Evolutionary conservation across 1,284 basidiomycete genomes (phyloP).

Genomic region (Ceratobasidium sp.): DNA sequence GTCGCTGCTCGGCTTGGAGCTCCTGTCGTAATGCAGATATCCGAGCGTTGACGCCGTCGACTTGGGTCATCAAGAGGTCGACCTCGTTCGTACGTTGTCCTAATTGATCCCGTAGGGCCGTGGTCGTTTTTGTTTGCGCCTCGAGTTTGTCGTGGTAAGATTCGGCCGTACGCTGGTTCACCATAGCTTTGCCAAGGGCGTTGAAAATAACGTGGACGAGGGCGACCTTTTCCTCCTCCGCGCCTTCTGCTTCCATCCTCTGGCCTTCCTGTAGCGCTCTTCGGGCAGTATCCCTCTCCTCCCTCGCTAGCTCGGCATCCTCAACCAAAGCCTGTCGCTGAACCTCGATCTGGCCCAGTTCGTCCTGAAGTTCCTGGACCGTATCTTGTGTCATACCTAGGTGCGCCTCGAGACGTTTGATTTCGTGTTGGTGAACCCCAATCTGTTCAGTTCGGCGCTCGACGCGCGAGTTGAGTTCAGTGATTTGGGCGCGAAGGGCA

Average conservation of each 20-base stretch:
- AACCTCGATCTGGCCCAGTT: conserved; percentile 35
- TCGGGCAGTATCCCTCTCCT: conserved; percentile 46
- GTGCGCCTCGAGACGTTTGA: conserved; percentile 49
- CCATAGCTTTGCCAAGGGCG: conserved; percentile 1
- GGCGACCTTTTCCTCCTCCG: conserved; percentile 19
- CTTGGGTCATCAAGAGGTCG: conserved; percentile 40
- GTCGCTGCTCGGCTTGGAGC: conserved; percentile 36
- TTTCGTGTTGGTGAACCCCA: conserved; percentile 50
- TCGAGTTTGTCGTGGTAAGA: conserved; percentile 4
- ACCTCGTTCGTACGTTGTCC: conserved; percentile 27
- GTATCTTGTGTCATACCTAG: conserved; percentile 46
- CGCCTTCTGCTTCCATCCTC: conserved; percentile 4
- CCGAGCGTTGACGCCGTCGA: conserved; percentile 37
- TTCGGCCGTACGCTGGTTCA: background rate
- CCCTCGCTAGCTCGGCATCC: conserved; percentile 46
- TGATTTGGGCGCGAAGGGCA: conserved; percentile 45
- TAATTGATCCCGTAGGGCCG: conserved; percentile 13
- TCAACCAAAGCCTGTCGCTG: conserved; percentile 45
- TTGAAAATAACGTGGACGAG: conserved; percentile 20
- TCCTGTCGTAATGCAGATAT: conserved; percentile 41
- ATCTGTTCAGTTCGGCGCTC: conserved; percentile 50
- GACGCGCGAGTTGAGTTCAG: conserved; percentile 48
- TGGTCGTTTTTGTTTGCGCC: background rate
- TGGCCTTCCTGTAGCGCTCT: conserved; percentile 32
- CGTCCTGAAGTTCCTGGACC: conserved; percentile 44